Evolutionary conservation across 2,329 filamentous ascomycete genomes (phyloP), one percentile per base, ranked within the genome.

Genomic region (Fusarium buharicum): DNA sequence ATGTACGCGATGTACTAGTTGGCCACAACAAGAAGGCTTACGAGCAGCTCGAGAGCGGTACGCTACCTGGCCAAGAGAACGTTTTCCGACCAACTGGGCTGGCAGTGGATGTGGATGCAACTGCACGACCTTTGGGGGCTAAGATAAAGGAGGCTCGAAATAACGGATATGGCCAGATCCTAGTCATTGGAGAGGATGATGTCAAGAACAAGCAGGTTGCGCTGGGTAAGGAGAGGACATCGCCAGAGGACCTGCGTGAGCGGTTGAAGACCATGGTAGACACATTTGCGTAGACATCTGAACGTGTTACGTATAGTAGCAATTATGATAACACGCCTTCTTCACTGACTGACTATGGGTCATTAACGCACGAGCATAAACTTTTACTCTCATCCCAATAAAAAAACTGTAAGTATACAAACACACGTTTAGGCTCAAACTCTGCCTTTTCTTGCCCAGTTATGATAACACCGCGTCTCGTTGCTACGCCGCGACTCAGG

Each of bases 101-200:
- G 38, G 79, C 84, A 13, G 85, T 96, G 28, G 90, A 94, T 58
- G 73, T 93, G 14, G 91, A 95, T 69, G 81, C 79, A 30, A 88
- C 84, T 49, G 78, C 82, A 13, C 83, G 86, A 47, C 81, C 84
- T 1, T 74, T 96, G 9, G 81, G 82, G 2, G 85, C 87, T 71
- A 96, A 95, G 75, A 82, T 92, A 18, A 82, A 83, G 28, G 86
- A 90, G 71, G 92, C 92, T n/a, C 88, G 85, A 63, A 73, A 76
- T 43, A 89, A 87, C 75, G 88, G 88, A 36, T 95, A 93, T 73
- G 87, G 90, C 49, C 80, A 91, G 51, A 86, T 95, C 48, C 82
- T 92, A 28, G 86, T 93, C 2, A 79, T 95, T 11, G 93, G 93
- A 1, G 80, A 86, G 27, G 82, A 82, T 52, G 87, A 93, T 66